These are phyloP conservation scores for Magnusiomyces sp. DNA, from an alignment of 1,139 yeast species.

Conservation along the genomic window DNA sequence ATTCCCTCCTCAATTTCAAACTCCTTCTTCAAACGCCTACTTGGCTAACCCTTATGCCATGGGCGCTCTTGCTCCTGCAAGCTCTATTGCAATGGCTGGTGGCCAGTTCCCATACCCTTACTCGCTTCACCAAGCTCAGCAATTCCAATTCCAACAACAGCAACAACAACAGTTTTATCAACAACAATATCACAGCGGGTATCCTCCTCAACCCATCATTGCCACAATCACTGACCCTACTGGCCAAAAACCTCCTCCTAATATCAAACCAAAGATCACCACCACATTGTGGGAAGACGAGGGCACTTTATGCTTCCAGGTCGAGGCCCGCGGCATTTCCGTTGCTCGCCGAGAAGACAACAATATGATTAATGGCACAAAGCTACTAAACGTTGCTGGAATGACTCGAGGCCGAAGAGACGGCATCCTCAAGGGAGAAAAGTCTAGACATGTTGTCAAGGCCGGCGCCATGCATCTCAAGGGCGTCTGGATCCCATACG, in stretches of 20 bases:
- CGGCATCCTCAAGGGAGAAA: conserved; percentile 84
- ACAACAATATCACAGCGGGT: conserved; percentile 4
- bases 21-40: too few species aligned
- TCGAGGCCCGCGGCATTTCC: conserved; percentile 38
- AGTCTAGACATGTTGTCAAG: conserved; percentile 84
- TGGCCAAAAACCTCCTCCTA: conserved; percentile 33
- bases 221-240: conserved; percentile 2
- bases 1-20: too few species aligned
- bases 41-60: too few species aligned
- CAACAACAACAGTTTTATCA: conserved; percentile 12
- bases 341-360: conserved; percentile 48
- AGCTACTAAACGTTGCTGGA: conserved; percentile 72
- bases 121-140: too few species aligned
- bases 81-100: too few species aligned
- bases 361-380: conserved; percentile 48
- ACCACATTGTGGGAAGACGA: conserved; percentile 98
- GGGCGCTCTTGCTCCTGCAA: too few species aligned
- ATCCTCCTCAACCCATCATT: too few species aligned
- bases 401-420: conserved; percentile 96
- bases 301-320: conserved; percentile 81
- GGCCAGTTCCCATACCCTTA: too few species aligned
- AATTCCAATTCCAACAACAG: too few species aligned
- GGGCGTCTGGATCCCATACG: conserved; percentile 98
- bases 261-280: conserved; percentile 74
- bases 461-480: conserved; percentile 95